Evolutionary conservation across 176 grass and related monocot species (phyloP), one percentile per base, ranked within the genome.

Genomic region (Pharus latifolius): DNA sequence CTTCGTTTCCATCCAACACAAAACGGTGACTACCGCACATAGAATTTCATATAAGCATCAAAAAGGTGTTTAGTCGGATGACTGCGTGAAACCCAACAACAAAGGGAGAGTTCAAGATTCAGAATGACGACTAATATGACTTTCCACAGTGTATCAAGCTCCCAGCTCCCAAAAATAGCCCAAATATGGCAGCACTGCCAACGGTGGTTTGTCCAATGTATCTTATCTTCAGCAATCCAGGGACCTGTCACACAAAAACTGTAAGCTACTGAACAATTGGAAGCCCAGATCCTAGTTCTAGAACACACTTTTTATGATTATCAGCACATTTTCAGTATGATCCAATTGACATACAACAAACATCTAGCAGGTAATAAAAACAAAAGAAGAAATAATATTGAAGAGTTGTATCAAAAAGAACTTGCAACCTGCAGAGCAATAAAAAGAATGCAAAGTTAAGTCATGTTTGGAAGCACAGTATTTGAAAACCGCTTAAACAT

Each of bases 91-190:
- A 44, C 20, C 34, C 57, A 83, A 62, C n/a, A n/a, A n/a, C n/a
- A 26, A 12, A 70, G 65, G 75, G 18, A 33, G 65, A 30, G 42
- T 53, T 54, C n/a, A 68, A 34, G 63, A 27, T 38, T 73, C 53
- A 1, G 16, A 62, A 66, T 23, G 8, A 20, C 17, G 70, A 46
- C 85, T 86, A 97, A 70, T 92, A 92, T n/a, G 70, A 87, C 72
- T 87, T 97, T 30, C 93, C 93, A 63, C 86, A 92, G 25, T 97
- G 93, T 90, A 97, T 97, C 80, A 97, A 90, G 70, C 93, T 97
- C 22, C 93, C 93, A 48, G 93, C 89, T 77, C 86, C 93, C 68
- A 97, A 59, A 80, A 97, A 97, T 55, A 97, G 86, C 5, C 83
- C 88, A 66, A 90, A 97, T 38, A 97, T 43, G 20, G 93, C 89